Base-by-base conservation (phyloP, 2,329 filamentous ascomycete species). In the Acrocalymma vagum region DNA sequence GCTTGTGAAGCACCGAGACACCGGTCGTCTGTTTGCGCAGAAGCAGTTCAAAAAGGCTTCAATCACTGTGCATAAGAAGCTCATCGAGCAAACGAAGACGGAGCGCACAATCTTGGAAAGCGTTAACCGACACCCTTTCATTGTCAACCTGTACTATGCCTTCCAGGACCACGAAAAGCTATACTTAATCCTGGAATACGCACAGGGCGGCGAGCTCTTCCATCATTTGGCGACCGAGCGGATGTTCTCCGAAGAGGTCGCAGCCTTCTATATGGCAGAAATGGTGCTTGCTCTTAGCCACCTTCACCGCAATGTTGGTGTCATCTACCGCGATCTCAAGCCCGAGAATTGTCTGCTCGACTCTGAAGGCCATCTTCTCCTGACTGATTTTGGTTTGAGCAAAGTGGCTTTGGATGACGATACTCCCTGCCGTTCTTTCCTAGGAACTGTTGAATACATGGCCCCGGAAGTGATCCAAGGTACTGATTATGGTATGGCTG, bases 21-120 rank as follows among this genome's bases (percentile, higher is more conserved):
- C 92, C 2, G 94, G 94, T 27, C 86, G 89, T 28, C 81, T 99
- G 5, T 99, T 92, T 63, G 95, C 94, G 1, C 95, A 99, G 75
- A 99, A 99, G 77, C 93, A 97, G 72, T 94, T 99, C 74, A 94
- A 93, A 70, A 99, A 99, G 74, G 94, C 95, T 1, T 95, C 91
- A 7, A 77, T 99, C 36, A 90, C 92, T 1, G 90, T 99, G 25
- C 92, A 96, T 73, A 96, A 96, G 79, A 91, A 92, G 69, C 82
- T 97, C 21, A 84, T 99, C 34, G 92, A 97, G 73, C 94, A 97
- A 75, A 97, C 94, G 42, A 96, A 95, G 78, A 97, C 93, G 2
- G 94, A 99, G 75, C 88, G 94, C 33, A 86, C 87, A 59, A 96
- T 99, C 38, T 80, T 99, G 35, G 94, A 99, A 75, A 95, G 89